phyloP scores from a whole-genome alignment of 345 rosid genomes.

The Viola odorata region DNA sequence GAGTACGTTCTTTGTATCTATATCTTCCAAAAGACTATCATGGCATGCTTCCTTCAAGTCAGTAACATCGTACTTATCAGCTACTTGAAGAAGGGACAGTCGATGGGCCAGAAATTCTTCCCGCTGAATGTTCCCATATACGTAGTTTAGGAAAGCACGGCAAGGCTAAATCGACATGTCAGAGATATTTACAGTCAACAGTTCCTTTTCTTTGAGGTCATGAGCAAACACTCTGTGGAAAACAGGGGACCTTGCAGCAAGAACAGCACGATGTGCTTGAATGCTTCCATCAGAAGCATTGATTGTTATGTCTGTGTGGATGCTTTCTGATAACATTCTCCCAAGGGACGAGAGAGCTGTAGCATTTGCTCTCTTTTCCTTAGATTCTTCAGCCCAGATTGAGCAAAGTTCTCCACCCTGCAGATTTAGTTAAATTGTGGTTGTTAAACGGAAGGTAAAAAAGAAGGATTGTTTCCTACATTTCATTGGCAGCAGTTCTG shows the following conservation, averaged over 20 bases:
- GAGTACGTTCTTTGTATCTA: constrained; percentile 69
- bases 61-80: constrained; percentile 73
- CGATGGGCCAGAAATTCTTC: constrained; percentile 71
- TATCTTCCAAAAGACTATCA: constrained; percentile 74
- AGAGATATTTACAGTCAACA: constrained; percentile 57
- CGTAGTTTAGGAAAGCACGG: constrained; percentile 66
- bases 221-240: constrained; percentile 81
- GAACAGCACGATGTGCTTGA: constrained; percentile 83
- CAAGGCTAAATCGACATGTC: constrained; percentile 86
- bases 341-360: constrained; percentile 62
- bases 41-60: constrained; percentile 89
- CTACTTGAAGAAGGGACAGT: constrained; percentile 65
- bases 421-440: constrained; percentile 8
- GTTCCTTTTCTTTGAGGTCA: constrained; percentile 84
- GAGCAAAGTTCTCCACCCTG: constrained; percentile 76
- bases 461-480: too few relatives aligned
- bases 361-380: constrained; percentile 38
- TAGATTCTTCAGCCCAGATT: constrained; percentile 67
- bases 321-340: constrained; percentile 80
- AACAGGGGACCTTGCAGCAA: constrained; percentile 89
- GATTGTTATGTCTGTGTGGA: constrained; percentile 71
- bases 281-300: constrained; percentile 78
- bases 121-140: constrained; percentile 70
- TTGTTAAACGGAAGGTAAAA: too few relatives aligned
- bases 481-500: not conserved